phyloP scores from a whole-genome alignment of 2,329 filamentous ascomycete genomes.

The Alternaria panax region DNA sequence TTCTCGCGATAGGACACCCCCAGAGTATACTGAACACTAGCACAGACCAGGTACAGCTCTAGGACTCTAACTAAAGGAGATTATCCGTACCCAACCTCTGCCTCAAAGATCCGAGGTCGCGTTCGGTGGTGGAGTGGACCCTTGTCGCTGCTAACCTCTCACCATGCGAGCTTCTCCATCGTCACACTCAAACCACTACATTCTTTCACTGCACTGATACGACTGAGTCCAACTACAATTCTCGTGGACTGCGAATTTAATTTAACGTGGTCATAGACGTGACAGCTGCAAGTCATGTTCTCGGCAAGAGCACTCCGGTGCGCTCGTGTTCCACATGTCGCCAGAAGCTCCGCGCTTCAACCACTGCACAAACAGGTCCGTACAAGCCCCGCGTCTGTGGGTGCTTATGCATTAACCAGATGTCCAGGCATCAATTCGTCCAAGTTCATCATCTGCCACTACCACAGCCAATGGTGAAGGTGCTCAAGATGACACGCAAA shows the following conservation, averaged over 20 bases:
- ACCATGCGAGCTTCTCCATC: background rate
- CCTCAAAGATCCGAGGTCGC: background rate
- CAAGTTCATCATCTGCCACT: background rate
- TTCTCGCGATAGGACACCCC: background rate
- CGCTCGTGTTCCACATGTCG: background rate
- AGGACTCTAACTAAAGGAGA: background rate
- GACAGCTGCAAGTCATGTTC: background rate
- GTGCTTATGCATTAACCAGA: background rate
- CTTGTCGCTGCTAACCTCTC: background rate
- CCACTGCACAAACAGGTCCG: background rate
- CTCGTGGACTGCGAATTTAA: background rate
- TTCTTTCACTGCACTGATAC: background rate
- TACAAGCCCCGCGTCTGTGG: background rate
- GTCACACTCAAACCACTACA: background rate
- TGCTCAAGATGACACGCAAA: background rate
- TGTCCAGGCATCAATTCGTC: background rate
- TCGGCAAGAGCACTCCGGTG: conserved; percentile 5
- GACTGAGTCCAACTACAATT: background rate
- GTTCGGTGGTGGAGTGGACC: background rate
- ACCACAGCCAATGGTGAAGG: background rate
- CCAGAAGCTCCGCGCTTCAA: background rate
- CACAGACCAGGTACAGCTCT: background rate
- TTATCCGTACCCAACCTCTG: background rate
- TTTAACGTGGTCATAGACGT: background rate
- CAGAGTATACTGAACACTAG: background rate